Evolutionary conservation across 2,329 filamentous ascomycete species (phyloP).

Genomic region (Pyrenophora tritici-repentis): DNA sequence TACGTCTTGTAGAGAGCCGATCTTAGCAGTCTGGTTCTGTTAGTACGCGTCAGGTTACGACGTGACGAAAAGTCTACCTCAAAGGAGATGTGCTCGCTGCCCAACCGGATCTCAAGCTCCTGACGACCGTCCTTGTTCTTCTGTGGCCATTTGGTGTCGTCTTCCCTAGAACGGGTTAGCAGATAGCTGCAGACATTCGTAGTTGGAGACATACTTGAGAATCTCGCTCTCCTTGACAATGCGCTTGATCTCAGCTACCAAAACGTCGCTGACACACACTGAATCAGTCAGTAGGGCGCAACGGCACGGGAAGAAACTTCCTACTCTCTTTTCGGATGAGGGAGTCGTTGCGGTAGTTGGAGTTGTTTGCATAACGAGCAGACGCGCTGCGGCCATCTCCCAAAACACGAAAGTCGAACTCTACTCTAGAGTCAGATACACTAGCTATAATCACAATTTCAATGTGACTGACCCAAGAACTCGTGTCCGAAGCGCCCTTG

Average conservation of each 20-base stretch:
- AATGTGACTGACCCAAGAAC: constrained; percentile 74
- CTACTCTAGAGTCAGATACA: constrained; percentile 55
- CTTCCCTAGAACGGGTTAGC: constrained; percentile 68
- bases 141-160: constrained; percentile 97
- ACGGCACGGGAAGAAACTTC: constrained; percentile 42
- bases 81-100: constrained; percentile 96
- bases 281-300: constrained; percentile 12
- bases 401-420: constrained; percentile 94
- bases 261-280: constrained; percentile 95
- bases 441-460: not conserved
- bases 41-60: constrained; percentile 11
- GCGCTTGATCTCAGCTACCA: constrained; percentile 93
- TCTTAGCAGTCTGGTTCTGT: constrained; percentile 82
- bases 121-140: constrained; percentile 99
- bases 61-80: constrained; percentile 65
- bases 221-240: constrained; percentile 98
- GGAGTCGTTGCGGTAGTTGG: constrained; percentile 98
- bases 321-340: constrained; percentile 98
- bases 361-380: constrained; percentile 98
- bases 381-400: constrained; percentile 92
- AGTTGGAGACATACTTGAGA: constrained; percentile 70
- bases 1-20: constrained; percentile 94
- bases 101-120: constrained; percentile 91
- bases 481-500: constrained; percentile 97
- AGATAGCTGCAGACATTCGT: not conserved